phyloP scores from a whole-genome alignment of 352 stramenopile genomes.

The Hyaloperonospora brassicae region DNA sequence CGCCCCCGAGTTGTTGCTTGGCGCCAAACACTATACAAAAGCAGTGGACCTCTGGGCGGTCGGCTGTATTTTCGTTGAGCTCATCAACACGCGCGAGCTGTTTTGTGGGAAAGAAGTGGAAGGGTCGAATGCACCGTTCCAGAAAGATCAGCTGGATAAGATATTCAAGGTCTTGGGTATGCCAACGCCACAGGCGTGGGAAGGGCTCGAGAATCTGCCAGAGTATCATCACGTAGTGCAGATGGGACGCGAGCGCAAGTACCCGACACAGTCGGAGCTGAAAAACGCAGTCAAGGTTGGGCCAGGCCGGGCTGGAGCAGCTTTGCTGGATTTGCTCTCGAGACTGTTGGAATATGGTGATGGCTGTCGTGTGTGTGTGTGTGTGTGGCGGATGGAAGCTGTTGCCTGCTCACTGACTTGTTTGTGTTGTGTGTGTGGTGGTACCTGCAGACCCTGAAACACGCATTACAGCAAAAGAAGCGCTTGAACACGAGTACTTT shows the following conservation, averaged over 20 bases:
- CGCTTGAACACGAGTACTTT: slow-evolving; percentile 91
- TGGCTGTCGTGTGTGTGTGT: slow-evolving; percentile 1
- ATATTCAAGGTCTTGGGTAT: slow-evolving; percentile 89
- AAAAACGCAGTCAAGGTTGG: slow-evolving; percentile 84
- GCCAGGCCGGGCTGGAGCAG: slow-evolving; percentile 51
- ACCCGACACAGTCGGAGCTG: slow-evolving; percentile 72
- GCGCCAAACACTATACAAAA: slow-evolving; percentile 88
- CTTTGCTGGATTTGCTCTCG: slow-evolving; percentile 71
- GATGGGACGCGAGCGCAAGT: slow-evolving; percentile 81
- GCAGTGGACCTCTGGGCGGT: slow-evolving; percentile 96
- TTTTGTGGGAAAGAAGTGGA: slow-evolving; percentile 87
- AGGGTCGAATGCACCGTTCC: slow-evolving; percentile 80
- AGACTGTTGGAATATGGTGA: slow-evolving; percentile 77
- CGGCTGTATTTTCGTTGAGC: slow-evolving; percentile 95
- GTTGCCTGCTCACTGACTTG: not conserved
- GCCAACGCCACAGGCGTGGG: slow-evolving; percentile 76
- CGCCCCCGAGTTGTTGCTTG: slow-evolving; percentile 91
- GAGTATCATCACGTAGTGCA: slow-evolving; percentile 80
- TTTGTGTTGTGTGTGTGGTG: too few species aligned
- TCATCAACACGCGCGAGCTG: slow-evolving; percentile 89
- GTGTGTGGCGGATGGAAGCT: not conserved
- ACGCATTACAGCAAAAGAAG: slow-evolving; percentile 87
- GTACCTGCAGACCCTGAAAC: slow-evolving; percentile 62
- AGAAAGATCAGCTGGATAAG: slow-evolving; percentile 87
- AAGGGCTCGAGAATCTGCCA: slow-evolving; percentile 72